Evolutionary conservation across 2,329 filamentous ascomycete genomes (phyloP), one percentile per base, ranked within the genome.

Genomic region (Alternaria sp.): DNA sequence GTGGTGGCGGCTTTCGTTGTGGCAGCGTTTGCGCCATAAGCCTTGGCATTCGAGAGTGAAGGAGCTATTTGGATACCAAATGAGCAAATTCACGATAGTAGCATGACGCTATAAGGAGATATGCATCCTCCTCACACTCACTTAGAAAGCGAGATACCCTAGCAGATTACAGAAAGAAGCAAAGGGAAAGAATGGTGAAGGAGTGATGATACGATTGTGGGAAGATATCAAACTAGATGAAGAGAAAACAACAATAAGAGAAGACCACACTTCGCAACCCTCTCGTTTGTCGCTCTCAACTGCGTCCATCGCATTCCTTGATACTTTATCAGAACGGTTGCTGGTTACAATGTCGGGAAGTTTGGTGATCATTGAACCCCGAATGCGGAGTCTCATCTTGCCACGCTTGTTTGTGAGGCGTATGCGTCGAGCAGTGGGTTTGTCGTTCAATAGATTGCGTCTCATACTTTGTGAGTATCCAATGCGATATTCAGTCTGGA

Each of bases 251-350:
- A 34, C 12, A 16, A 34, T 12, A 34, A 14, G 14, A 16, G 0
- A 34, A 6, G 32, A 5, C 0, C 0, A 34, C 32, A 16, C 12
- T 14, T 14, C 9, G 12, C 0, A 1, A 18, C 5, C 0, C 28
- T 22, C 8, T 12, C 5, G 2, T 22, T 22, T 12, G 9, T 41
- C 8, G 18, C 18, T 14, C 39, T 4, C 11, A 5, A 12, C 18
- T 41, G 5, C 18, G 3, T 20, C 4, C 5, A 12, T 22, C 3
- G 0, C 2, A 22, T 41, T 9, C 18, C 11, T 5, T 22, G 18
- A 18, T 11, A 11, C 9, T 0, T 41, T 14, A 7, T 0, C 3
- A 34, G 5, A 22, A 41, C 0, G 11, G 11, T 14, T 4, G 39
- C 3, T 41, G 18, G 39, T 41, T 18, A 0, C 39, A 22, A 0